Evolutionary conservation across 1,139 yeast genomes (phyloP).

Genomic region (Candida tropicalis): DNA sequence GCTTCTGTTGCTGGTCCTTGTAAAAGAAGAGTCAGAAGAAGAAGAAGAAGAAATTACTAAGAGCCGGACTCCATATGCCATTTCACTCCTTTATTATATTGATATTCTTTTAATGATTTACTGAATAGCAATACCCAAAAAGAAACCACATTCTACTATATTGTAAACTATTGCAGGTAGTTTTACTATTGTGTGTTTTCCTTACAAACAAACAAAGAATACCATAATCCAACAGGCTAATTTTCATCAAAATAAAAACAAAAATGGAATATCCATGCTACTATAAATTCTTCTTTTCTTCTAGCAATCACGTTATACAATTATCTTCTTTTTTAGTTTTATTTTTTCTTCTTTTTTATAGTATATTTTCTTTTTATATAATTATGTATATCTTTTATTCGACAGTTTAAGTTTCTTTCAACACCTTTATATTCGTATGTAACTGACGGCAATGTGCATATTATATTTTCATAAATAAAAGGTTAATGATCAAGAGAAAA

Average conservation of each 20-base stretch:
- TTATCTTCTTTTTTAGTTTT: background rate
- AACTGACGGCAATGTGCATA: no score
- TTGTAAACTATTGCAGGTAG: slow-evolving; percentile 7
- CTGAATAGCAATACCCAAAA: no score
- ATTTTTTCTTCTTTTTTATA: background rate
- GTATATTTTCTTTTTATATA: background rate
- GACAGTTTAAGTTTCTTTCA: no score
- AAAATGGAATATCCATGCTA: background rate
- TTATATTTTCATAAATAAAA: no score
- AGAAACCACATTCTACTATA: no score
- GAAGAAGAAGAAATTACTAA: slow-evolving; percentile 26
- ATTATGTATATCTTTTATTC: slow-evolving; percentile 1
- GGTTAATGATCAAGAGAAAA: no score
- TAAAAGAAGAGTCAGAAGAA: slow-evolving; percentile 42
- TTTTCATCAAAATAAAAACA: background rate
- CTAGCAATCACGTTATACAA: no score
- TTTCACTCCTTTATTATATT: no score
- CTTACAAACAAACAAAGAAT: background rate
- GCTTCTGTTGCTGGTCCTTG: slow-evolving; percentile 28
- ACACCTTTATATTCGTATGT: no score
- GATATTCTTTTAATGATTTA: no score
- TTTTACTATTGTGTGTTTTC: background rate
- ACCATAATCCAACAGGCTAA: background rate
- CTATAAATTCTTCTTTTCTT: background rate
- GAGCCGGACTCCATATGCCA: slow-evolving; percentile 9